Evolutionary conservation across 768 basidiomycete genomes (phyloP).

Genomic region (Boletales sp.): DNA sequence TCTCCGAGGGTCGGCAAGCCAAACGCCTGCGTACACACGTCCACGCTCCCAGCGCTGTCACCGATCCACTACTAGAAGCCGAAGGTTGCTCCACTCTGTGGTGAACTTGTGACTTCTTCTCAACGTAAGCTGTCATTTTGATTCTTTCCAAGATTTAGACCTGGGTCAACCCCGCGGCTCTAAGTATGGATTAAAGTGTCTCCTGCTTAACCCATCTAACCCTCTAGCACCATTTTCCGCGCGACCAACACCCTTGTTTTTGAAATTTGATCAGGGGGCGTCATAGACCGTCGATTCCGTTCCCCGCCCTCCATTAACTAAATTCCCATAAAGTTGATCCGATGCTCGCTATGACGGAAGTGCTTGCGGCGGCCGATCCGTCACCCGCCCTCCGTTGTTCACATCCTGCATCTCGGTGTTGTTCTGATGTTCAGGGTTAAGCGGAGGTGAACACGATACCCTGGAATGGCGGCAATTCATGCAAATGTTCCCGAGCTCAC

Average conservation of each 20-base stretch:
- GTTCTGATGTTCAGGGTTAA: background rate
- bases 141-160: background rate
- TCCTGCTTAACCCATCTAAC: too few species aligned
- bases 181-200: too few species aligned
- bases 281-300: background rate
- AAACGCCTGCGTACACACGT: background rate
- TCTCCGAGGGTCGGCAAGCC: background rate
- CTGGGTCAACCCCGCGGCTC: too few species aligned
- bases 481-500: too few species aligned
- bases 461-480: background rate
- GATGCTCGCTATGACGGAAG: background rate
- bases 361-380: too few species aligned
- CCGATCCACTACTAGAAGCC: background rate
- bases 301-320: background rate
- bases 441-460: background rate
- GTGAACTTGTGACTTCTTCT: background rate
- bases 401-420: background rate
- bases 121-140: background rate
- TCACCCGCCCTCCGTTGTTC: background rate
- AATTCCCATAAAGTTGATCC: background rate
- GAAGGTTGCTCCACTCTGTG: background rate
- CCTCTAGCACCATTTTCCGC: background rate
- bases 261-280: background rate
- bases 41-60: background rate
- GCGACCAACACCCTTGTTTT: background rate